A percentile compares a stretch with the other conserved stretches of the same genome.
These are phyloP conservation scores for Acer campestre DNA, from an alignment of 345 rosid species.

Conservation along the genomic window DNA sequence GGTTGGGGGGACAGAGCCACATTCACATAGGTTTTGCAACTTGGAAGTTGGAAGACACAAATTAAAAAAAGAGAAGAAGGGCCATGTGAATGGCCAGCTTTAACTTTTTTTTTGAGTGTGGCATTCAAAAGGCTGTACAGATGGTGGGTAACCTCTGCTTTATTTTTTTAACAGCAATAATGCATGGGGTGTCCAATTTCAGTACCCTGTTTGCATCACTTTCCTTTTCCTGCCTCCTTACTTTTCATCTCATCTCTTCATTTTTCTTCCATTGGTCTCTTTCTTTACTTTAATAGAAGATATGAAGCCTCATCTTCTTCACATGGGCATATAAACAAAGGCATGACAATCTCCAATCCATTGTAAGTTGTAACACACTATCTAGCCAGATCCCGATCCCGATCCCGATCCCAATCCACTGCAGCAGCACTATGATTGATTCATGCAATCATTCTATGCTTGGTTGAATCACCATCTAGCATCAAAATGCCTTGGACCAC, in stretches of 20 bases:
- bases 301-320: slow-evolving; percentile 21
- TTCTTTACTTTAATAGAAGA: slow-evolving; percentile 23
- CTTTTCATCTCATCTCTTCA: slow-evolving; percentile 7
- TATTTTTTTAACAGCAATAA: slow-evolving; percentile 33
- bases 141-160: slow-evolving; percentile 30
- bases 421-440: background rate
- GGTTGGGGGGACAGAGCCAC: background rate
- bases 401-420: slow-evolving; percentile 13
- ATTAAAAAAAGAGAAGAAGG: slow-evolving; percentile 25
- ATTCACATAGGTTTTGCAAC: background rate
- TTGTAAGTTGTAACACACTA: slow-evolving; percentile 13
- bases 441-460: background rate
- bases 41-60: slow-evolving; percentile 21
- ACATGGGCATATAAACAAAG: slow-evolving; percentile 24
- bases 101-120: slow-evolving; percentile 31
- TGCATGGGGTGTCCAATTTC: slow-evolving; percentile 40
- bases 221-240: slow-evolving; percentile 28
- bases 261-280: slow-evolving; percentile 26
- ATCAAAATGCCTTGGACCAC: slow-evolving; percentile 25
- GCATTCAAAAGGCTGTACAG: slow-evolving; percentile 24
- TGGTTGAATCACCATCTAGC: slow-evolving; percentile 11
- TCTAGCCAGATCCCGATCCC: background rate
- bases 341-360: slow-evolving; percentile 19
- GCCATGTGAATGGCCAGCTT: slow-evolving; percentile 57
- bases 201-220: slow-evolving; percentile 23